These are phyloP conservation scores for Podaxis rugospora DNA, from an alignment of 768 basidiomycete species.

Conservation along the genomic window DNA sequence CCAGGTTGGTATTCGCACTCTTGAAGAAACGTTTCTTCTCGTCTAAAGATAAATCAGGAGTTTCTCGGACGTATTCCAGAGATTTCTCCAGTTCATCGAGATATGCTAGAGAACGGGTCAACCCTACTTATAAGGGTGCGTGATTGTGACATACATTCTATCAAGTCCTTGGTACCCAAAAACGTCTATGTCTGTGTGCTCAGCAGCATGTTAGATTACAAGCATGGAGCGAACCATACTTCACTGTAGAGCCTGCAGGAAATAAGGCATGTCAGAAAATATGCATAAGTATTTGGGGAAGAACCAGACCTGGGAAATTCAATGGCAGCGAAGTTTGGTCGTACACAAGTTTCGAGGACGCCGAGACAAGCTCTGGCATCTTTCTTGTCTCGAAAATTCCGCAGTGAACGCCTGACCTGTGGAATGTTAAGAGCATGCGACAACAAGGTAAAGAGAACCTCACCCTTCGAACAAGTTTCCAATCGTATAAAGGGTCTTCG, in stretches of 20 bases:
- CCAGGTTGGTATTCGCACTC: slow-evolving; percentile 83
- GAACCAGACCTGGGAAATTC: slow-evolving; percentile 66
- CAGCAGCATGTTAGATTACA: slow-evolving; percentile 13
- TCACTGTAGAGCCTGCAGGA: slow-evolving; percentile 78
- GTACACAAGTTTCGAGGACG: slow-evolving; percentile 85
- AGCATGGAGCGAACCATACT: slow-evolving; percentile 47
- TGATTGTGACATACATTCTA: slow-evolving; percentile 59
- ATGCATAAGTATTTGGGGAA: not conserved
- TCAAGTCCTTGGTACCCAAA: slow-evolving; percentile 83
- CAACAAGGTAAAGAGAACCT: not conserved
- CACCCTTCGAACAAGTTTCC: slow-evolving; percentile 78
- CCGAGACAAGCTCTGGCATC: slow-evolving; percentile 86
- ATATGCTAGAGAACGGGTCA: slow-evolving; percentile 51
- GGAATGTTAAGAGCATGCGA: not conserved
- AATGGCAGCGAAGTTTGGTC: slow-evolving; percentile 90
- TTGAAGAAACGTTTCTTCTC: slow-evolving; percentile 94
- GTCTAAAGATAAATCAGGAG: slow-evolving; percentile 68
- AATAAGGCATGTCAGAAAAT: not conserved
- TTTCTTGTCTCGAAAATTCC: slow-evolving; percentile 61
- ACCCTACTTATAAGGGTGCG: not conserved
- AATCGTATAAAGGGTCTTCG: slow-evolving; percentile 90
- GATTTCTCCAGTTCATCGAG: slow-evolving; percentile 74
- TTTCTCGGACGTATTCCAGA: slow-evolving; percentile 71
- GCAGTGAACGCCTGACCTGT: slow-evolving; percentile 75
- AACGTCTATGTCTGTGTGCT: slow-evolving; percentile 58